Evolutionary conservation across 495 filamentous ascomycete species (phyloP).

Genomic region (Amniculicola lignicola): DNA sequence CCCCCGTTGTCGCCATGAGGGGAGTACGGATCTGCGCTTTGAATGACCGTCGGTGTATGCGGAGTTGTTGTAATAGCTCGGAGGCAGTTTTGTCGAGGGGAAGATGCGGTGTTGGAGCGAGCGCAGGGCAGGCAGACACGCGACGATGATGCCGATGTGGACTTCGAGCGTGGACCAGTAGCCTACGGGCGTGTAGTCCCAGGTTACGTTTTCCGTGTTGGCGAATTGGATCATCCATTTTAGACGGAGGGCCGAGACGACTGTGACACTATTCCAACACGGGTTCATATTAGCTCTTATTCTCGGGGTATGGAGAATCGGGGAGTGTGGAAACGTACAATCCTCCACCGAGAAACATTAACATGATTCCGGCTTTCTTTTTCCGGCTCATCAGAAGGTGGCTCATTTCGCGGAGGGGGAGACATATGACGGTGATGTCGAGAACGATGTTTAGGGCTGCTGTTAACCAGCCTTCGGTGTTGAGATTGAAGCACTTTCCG

Average conservation of each 20-base stretch:
- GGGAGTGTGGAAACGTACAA: slow-evolving; percentile 44
- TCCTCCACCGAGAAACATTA: slow-evolving; percentile 55
- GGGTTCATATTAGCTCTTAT: neutral
- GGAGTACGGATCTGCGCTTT: slow-evolving; percentile 10
- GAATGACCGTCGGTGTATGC: slow-evolving; percentile 6
- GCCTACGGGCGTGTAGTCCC: slow-evolving; percentile 35
- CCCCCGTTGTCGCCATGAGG: too few species aligned
- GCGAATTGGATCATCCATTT: slow-evolving; percentile 42
- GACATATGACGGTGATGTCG: slow-evolving; percentile 33
- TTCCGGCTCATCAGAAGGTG: slow-evolving; percentile 44
- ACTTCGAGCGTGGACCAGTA: slow-evolving; percentile 40
- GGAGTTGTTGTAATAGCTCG: neutral
- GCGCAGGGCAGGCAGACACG: slow-evolving; percentile 38
- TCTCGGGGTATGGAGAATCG: neutral
- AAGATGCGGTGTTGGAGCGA: slow-evolving; percentile 26
- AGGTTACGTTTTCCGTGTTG: slow-evolving; percentile 37
- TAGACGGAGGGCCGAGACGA: slow-evolving; percentile 46
- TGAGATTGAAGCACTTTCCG: slow-evolving; percentile 31
- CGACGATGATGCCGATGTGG: slow-evolving; percentile 40
- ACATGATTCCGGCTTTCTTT: slow-evolving; percentile 50
- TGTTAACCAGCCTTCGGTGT: slow-evolving; percentile 20
- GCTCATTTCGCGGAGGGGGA: slow-evolving; percentile 48
- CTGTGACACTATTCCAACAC: slow-evolving; percentile 43
- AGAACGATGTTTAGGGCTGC: slow-evolving; percentile 35
- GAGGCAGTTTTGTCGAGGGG: neutral